These are phyloP conservation scores for Chlorencoelia australis DNA, from an alignment of 2,329 filamentous ascomycete species.

Conservation along the genomic window DNA sequence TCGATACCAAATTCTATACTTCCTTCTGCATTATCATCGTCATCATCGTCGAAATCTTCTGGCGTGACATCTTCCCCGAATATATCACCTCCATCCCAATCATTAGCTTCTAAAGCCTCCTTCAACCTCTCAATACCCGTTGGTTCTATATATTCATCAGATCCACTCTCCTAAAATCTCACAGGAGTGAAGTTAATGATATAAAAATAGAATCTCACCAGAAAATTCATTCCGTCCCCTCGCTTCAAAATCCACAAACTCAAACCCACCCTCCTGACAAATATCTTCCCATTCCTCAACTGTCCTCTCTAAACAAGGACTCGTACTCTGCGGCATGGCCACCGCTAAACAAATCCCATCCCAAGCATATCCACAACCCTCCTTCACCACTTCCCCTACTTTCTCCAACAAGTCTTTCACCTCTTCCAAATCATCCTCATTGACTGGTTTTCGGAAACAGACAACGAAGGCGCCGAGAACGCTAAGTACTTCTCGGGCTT, in stretches of 20 bases:
- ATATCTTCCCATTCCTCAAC: conserved; percentile 51
- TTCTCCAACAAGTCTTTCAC: conserved; percentile 37
- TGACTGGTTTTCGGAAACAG: conserved; percentile 37
- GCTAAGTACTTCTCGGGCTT: conserved; percentile 51
- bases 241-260: conserved; percentile 48
- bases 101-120: conserved; percentile 56
- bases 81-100: conserved; percentile 41
- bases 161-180: neutral
- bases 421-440: conserved; percentile 13
- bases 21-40: conserved; percentile 19
- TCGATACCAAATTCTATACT: conserved; percentile 23
- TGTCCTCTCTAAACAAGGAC: conserved; percentile 28
- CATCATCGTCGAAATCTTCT: conserved; percentile 27
- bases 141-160: conserved; percentile 36
- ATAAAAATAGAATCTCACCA: conserved; percentile 32
- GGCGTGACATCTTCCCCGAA: conserved; percentile 29
- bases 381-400: conserved; percentile 44
- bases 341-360: conserved; percentile 53
- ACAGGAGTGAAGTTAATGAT: neutral
- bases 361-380: conserved; percentile 52
- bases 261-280: conserved; percentile 46
- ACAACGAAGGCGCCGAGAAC: conserved; percentile 52
- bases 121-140: conserved; percentile 46
- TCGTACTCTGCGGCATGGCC: conserved; percentile 33
- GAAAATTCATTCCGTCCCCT: conserved; percentile 47